Base-by-base conservation (phyloP, 2,329 filamentous ascomycete genomes). In the Xylaria sp. region DNA sequence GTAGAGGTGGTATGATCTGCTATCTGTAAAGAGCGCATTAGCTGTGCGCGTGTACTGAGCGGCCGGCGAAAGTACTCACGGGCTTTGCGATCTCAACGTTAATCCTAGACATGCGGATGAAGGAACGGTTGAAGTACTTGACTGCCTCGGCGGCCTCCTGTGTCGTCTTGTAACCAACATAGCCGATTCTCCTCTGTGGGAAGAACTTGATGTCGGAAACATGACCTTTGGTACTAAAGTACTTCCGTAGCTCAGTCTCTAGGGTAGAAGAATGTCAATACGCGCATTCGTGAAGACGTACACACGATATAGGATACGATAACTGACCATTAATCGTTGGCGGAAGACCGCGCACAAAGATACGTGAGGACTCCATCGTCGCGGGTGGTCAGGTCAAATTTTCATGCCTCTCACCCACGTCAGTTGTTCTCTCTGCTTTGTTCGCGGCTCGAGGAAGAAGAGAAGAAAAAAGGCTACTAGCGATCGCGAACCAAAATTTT, bases 21-120 rank as follows among this genome's bases (percentile, higher is more conserved):
- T 66, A 83, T 81, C 77, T 81, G 57, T 8, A 23, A n/a, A 57
- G 15, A 28, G 4, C 41, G 15, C 20, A 55, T 69, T 55, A 71
- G 64, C 23, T 28, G 25, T 6, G 28, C 9, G 48, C 55, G 44
- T 51, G 58, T 44, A 59, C 48, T 65, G 66, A 37, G 50, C 37
- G 65, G 71, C 71, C 57, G 34, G 52, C 54, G 51, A 59, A 8
- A 58, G 5, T n/a, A 79, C 85, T 78, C 79, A 97, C 92, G 69
- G 96, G 91, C 80, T 89, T 91, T 66, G 96, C 96, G 77, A 96
- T 84, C 83, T 98, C 94, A 71, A 98, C 96, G 37, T 87, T 88
- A 76, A 99, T 94, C 84, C 91, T 97, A 67, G 94, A 97, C 92
- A 98, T 96, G 76, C 94, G 93, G 76, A 99, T 94, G 82, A 94